These are phyloP conservation scores for Crassisporium funariophilum DNA, from an alignment of 768 basidiomycete genomes.

Conservation along the genomic window DNA sequence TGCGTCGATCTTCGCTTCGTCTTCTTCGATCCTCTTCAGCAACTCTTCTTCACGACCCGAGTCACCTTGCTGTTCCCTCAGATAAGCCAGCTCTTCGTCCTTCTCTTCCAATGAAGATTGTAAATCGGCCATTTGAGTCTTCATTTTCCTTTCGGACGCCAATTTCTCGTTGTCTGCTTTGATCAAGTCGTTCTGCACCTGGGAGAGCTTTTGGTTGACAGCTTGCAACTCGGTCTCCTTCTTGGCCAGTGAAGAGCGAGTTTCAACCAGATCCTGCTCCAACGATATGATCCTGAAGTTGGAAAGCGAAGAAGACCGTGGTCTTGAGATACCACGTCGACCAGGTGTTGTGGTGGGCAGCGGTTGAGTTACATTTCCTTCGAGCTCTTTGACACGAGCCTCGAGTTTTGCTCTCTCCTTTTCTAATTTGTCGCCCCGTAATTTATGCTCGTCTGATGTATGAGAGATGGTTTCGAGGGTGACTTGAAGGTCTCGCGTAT, in stretches of 20 bases:
- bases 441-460: conserved; percentile 48
- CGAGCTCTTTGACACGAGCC: conserved; percentile 58
- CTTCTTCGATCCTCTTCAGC: conserved; percentile 69
- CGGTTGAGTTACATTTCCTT: conserved; percentile 38
- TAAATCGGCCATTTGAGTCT: conserved; percentile 47
- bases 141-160: conserved; percentile 50
- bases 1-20: conserved; percentile 64
- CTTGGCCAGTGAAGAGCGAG: conserved; percentile 42
- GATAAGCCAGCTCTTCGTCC: conserved; percentile 57
- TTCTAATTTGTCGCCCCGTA: conserved; percentile 48
- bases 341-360: conserved; percentile 32
- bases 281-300: conserved; percentile 49
- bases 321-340: conserved; percentile 39
- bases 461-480: conserved; percentile 57
- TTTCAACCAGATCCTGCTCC: conserved; percentile 57
- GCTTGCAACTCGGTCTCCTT: conserved; percentile 46
- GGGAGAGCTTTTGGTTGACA: conserved; percentile 49
- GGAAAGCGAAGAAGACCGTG: conserved; percentile 63
- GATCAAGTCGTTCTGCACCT: conserved; percentile 49
- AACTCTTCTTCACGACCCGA: conserved; percentile 61
- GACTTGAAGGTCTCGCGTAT: conserved; percentile 55
- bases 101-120: conserved; percentile 49
- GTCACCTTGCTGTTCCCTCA: conserved; percentile 42
- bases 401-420: conserved; percentile 61
- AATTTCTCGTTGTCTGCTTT: conserved; percentile 61